Conservation (phyloP, 768 basidiomycete genomes). For the Serendipita sp. region DNA sequence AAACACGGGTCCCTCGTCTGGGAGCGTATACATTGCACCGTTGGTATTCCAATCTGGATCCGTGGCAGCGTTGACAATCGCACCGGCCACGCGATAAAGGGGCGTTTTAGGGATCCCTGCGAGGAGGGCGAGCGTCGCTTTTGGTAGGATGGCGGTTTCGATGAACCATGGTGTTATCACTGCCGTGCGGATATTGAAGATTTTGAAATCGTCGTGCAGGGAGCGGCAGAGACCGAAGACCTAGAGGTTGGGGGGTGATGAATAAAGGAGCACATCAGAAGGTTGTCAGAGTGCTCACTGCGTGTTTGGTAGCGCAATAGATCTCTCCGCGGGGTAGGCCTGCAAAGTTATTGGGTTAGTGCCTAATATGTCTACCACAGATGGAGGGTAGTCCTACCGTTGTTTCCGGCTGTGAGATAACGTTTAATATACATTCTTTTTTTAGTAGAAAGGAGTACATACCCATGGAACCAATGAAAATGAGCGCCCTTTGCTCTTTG, state of each 20-base stretch:
- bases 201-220: slow-evolving; percentile 22
- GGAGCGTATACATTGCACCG: slow-evolving; percentile 31
- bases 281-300: slow-evolving; percentile 15
- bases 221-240: slow-evolving; percentile 34
- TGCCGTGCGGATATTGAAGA: slow-evolving; percentile 27
- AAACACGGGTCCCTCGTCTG: slow-evolving; percentile 35
- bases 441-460: not conserved
- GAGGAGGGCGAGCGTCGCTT: slow-evolving; percentile 25
- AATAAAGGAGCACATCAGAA: not conserved
- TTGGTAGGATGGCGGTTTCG: slow-evolving; percentile 33
- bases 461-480: slow-evolving; percentile 43
- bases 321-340: slow-evolving; percentile 27
- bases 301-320: slow-evolving; percentile 39
- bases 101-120: slow-evolving; percentile 35
- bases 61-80: slow-evolving; percentile 36
- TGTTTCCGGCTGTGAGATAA: not conserved
- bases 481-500: slow-evolving; percentile 30
- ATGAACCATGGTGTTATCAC: slow-evolving; percentile 36
- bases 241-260: slow-evolving; percentile 17
- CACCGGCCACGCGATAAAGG: slow-evolving; percentile 30
- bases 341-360: slow-evolving; percentile 26
- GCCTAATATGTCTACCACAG: not conserved
- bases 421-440: not conserved
- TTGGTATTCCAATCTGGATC: slow-evolving; percentile 28
- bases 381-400: slow-evolving; percentile 23